Base-by-base conservation (phyloP, 768 basidiomycete species). In the Floccularia luteovirens region DNA sequence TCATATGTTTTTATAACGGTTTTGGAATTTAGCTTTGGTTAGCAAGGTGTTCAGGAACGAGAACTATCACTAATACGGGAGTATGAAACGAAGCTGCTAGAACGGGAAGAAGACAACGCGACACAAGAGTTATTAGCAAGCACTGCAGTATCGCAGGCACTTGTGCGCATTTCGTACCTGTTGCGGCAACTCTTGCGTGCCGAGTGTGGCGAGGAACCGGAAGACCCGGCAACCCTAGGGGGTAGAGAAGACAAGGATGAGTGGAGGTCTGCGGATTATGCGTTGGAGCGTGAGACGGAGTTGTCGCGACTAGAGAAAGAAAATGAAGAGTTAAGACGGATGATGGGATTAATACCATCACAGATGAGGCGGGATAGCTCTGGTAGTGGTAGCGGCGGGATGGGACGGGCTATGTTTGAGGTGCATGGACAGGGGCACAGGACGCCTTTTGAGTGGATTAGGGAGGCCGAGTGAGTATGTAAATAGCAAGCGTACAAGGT, bases 11-110 rank as follows among this genome's bases (percentile, higher is more conserved):
- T 38, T 12, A 21, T 41, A 2, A 20, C 24, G 32, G 32, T 42
- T 44, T 38, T 28, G 38, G 44, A 42, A 37, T 14, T 27, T 42
- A 31, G 39, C 36, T 28, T 36, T 44, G 13, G 38, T 40, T 31
- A 97, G 92, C 80, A 89, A 66, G 86, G 92, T 43, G 83, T 93
- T 0, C 93, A 97, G 61, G 84, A 90, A 59, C 86, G 86, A 51
- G 92, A 97, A 56, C 74, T 98, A 7, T 75, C 89, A 0, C 63
- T 96, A 28, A 83, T 92, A 41, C 82, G 88, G 2, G 90, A 96
- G 49, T 96, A 93, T 59, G 93, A 97, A 57, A 74, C 80, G 16
- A 76, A 85, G 46, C 68, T 99, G n/a, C 66, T 90, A 31, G 73
- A 72, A 34, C 72, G 75, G 35, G 87, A 90, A 51, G 83, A 85